A percentile compares a stretch with the other conserved stretches of the same genome.
Conservation (phyloP, 257 asterid genomes). For the Solanum gandarillasii region DNA sequence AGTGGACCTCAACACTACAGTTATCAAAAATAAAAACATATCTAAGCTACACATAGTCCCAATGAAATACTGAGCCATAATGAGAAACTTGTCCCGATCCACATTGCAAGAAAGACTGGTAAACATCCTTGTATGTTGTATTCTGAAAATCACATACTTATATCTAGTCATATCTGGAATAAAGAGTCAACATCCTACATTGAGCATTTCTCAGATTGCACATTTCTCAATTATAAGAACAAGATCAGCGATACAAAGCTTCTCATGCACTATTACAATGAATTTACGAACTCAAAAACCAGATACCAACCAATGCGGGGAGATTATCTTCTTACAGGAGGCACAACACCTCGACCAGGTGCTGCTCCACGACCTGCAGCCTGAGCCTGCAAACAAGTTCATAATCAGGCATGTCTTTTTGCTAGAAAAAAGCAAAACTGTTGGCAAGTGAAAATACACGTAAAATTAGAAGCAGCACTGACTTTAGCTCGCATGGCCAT, state of each 20-base stretch:
- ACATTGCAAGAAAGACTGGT: neutral
- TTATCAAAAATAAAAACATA: neutral
- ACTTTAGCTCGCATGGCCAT: conserved; percentile 96
- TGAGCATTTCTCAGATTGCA: neutral
- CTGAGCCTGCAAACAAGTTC: conserved; percentile 53
- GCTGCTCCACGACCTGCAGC: conserved; percentile 82
- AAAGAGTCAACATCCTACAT: neutral
- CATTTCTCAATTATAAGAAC: neutral
- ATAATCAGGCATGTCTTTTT: neutral
- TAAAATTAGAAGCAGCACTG: conserved; percentile 4
- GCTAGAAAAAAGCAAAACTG: neutral
- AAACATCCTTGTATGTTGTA: neutral
- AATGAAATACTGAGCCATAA: neutral
- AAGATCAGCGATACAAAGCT: neutral
- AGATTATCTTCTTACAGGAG: conserved; percentile 77
- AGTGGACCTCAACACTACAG: too few relatives aligned
- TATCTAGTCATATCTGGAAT: neutral
- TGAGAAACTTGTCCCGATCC: neutral
- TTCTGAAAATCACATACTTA: neutral
- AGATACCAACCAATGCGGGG: neutral
- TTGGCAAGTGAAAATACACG: neutral
- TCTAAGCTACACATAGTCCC: neutral
- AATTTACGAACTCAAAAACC: neutral
- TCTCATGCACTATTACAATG: neutral
- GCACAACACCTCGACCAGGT: conserved; percentile 79